Evolutionary conservation across 2,329 filamentous ascomycete genomes (phyloP).

Genomic region (Ciborinia camelliae): DNA sequence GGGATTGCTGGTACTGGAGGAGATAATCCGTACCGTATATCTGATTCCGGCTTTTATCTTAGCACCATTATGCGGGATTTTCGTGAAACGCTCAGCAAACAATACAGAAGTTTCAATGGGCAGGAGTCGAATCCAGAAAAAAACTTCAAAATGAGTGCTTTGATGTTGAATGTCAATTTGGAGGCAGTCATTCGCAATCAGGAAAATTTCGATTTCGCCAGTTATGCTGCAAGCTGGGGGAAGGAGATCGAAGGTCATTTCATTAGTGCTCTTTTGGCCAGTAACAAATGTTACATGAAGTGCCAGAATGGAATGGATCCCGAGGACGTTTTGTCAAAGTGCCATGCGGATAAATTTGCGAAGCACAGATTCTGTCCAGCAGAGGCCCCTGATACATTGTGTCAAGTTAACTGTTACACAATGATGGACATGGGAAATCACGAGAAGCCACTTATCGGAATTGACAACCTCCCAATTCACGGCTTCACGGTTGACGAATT

Average conservation of each 20-base stretch:
- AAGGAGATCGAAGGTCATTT: background rate
- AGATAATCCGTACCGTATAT: background rate
- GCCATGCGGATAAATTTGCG: background rate
- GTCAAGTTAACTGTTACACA: conserved; percentile 14
- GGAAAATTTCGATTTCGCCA: background rate
- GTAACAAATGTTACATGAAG: conserved; percentile 19
- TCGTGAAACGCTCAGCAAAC: background rate
- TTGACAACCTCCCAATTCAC: background rate
- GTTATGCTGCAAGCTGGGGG: background rate
- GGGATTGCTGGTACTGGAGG: background rate
- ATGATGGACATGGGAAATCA: conserved; percentile 14
- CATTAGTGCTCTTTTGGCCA: conserved; percentile 1
- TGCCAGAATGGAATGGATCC: background rate
- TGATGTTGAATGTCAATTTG: conserved; percentile 4
- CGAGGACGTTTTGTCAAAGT: background rate
- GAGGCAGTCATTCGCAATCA: background rate
- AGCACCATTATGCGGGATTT: background rate
- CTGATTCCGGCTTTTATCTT: background rate
- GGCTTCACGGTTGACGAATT: background rate
- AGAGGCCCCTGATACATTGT: conserved; percentile 3
- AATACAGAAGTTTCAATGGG: conserved; percentile 1
- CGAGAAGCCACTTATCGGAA: background rate
- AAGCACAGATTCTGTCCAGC: conserved; percentile 1
- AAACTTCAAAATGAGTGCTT: background rate
- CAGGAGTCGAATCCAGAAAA: background rate